Conservation (phyloP, 169 alveolate species). For the Eimeria praecox region DNA sequence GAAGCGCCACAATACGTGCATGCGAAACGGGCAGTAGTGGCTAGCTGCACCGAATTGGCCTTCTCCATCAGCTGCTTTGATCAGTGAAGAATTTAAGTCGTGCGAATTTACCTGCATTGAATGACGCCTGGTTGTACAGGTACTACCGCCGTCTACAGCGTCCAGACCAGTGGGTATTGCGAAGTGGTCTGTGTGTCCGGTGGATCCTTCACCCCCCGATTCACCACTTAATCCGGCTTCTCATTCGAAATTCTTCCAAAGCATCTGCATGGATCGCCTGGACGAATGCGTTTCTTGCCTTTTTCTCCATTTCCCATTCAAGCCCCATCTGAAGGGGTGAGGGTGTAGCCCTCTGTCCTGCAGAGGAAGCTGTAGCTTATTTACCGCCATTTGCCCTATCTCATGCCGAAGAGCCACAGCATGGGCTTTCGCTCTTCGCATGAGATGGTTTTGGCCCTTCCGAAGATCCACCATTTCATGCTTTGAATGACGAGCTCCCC, state of each 20-base stretch:
- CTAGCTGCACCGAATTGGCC: background rate
- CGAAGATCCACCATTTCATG: background rate
- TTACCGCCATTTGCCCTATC: background rate
- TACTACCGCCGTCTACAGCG: conserved; percentile 17
- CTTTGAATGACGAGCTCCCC: background rate
- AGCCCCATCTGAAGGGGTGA: background rate
- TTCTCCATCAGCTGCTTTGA: background rate
- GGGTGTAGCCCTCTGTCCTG: background rate
- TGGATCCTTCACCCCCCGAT: background rate
- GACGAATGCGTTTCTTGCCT: background rate
- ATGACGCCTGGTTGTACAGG: background rate
- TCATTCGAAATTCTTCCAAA: background rate
- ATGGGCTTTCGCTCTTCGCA: background rate
- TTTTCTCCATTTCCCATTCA: background rate
- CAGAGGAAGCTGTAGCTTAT: background rate
- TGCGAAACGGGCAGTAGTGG: background rate
- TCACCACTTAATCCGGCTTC: background rate
- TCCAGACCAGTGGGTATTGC: conserved; percentile 48
- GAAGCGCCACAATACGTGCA: background rate
- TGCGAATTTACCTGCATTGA: background rate
- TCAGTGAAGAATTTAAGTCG: background rate
- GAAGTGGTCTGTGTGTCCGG: background rate
- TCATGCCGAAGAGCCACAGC: background rate
- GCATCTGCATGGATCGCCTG: background rate
- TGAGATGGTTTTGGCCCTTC: background rate